Evolutionary conservation across 805 yeast species (phyloP).

Genomic region (Wickerhamiella lipophila): DNA sequence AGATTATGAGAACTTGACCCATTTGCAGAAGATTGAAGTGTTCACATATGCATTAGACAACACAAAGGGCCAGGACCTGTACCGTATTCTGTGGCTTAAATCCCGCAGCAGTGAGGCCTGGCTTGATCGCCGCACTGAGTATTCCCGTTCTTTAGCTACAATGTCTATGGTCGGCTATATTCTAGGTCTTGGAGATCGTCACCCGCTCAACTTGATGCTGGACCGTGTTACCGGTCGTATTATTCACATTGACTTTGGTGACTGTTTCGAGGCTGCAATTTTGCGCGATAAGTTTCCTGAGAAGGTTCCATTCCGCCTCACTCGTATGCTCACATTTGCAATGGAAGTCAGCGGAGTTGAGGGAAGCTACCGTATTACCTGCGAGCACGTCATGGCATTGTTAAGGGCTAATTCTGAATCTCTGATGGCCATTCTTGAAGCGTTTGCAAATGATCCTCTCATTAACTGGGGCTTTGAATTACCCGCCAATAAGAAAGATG

Average conservation of each 20-base stretch:
- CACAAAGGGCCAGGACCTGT: slow-evolving; percentile 90
- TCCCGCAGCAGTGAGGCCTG: slow-evolving; percentile 94
- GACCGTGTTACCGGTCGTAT: slow-evolving; percentile 92
- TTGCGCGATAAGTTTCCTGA: slow-evolving; percentile 95
- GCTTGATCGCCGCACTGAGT: slow-evolving; percentile 93
- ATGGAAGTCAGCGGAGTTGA: slow-evolving; percentile 99
- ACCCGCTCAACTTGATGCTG: slow-evolving; percentile 92
- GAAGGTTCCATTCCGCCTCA: slow-evolving; percentile 91
- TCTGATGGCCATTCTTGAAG: slow-evolving; percentile 93
- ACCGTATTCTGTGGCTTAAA: slow-evolving; percentile 91
- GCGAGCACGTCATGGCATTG: slow-evolving; percentile 95
- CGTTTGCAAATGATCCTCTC: slow-evolving; percentile 96
- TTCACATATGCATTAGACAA: slow-evolving; percentile 91
- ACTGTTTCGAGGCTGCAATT: slow-evolving; percentile 97
- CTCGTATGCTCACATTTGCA: slow-evolving; percentile 94
- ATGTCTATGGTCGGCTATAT: slow-evolving; percentile 99
- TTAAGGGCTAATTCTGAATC: slow-evolving; percentile 90
- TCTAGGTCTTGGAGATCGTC: slow-evolving; percentile 93
- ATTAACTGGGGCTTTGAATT: slow-evolving; percentile 98
- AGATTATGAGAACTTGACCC: slow-evolving; percentile 77
- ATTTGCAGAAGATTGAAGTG: slow-evolving; percentile 88
- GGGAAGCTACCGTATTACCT: slow-evolving; percentile 90
- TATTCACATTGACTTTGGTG: slow-evolving; percentile 96
- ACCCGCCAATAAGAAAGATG: slow-evolving; percentile 39
- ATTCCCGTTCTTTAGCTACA: slow-evolving; percentile 89